Percentiles rank a stretch among this genome's conserved stretches.
These are phyloP conservation scores for Cornus controversa DNA, from an alignment of 148 eudicot species.

Conservation along the genomic window DNA sequence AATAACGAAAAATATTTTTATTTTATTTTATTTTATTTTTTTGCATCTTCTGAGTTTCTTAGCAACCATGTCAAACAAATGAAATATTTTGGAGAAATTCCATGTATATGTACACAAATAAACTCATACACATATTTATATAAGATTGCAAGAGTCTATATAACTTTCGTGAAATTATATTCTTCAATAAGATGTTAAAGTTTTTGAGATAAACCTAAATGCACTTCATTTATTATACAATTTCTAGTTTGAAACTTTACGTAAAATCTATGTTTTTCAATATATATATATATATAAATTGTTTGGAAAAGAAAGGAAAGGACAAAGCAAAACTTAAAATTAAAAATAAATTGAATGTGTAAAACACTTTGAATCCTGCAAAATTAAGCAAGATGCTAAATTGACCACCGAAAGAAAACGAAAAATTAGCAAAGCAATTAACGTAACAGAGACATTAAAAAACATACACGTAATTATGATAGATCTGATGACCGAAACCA, in stretches of 20 bases:
- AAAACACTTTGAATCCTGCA: background rate
- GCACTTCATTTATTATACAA: background rate
- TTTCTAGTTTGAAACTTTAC: background rate
- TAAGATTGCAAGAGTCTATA: background rate
- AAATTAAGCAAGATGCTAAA: background rate
- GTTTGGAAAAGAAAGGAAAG: too few species aligned
- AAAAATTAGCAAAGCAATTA: background rate
- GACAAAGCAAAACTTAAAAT: background rate
- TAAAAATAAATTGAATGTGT: background rate
- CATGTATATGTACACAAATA: background rate
- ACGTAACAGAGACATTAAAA: background rate
- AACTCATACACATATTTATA: background rate
- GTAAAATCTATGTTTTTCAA: too few species aligned
- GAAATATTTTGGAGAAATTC: background rate
- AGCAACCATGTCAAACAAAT: background rate
- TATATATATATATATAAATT: too few species aligned
- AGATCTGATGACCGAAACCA: constrained; percentile 86
- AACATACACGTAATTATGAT: constrained; percentile 68
- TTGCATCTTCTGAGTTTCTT: background rate
- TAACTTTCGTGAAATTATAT: background rate
- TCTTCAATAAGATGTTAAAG: background rate
- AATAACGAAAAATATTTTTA: background rate
- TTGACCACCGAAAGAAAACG: background rate
- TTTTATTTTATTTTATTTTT: too few species aligned
- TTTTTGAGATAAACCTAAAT: background rate